Base-by-base conservation (phyloP, 1,284 basidiomycete genomes). In the Inonotus obliquus region DNA sequence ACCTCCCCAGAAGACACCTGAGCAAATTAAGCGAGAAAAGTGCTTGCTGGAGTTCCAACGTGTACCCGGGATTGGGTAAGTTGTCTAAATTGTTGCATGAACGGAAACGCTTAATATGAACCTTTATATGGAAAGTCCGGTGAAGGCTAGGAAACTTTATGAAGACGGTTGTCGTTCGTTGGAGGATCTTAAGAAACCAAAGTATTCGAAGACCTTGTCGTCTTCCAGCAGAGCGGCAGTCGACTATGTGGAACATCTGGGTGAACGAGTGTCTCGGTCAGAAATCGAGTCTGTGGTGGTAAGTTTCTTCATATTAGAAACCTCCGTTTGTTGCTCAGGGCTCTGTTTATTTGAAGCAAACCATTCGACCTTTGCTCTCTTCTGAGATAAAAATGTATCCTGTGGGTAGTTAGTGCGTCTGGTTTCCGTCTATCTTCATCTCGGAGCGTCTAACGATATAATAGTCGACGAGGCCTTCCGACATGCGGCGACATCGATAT, bases 391-490 rank as follows among this genome's bases (percentile, higher is more conserved):
- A 65, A 35, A 54, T 63, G 23, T 51, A 65, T 45, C 48, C 60
- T 2, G 54, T 62, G 13, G 67, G 67, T 6, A 65, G 65, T 62
- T 67, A 66, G 67, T 68, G 39, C 63, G 67, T 57, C 14, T 35
- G 9, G 9, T 9, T 25, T 37, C 9, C 35, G 17, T 1, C 27
- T 25, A 10, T n/a, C 17, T 17, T 29, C 37, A 17, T 17, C 7
- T n/a, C 17, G 7, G 1, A 44, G 10, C 7, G 41, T 44, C 13
- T n/a, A 21, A 44, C 19, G n/a, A 44, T 11, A 44, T 14, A 6
- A 9, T 53, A 73, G 72, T 59, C 72, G 72, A 9, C 68, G 71
- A 10, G 67, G 65, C 17, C 54, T 60, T 10, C 1, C 63, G 27
- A 56, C 59, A 4, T 54, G 66, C 45, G 55, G 65, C 37, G 60